Percentiles rank a stretch among this genome's conserved stretches.
phyloP scores from a whole-genome alignment of 73 alveolate species.

The Paramecium pentaurelia region DNA sequence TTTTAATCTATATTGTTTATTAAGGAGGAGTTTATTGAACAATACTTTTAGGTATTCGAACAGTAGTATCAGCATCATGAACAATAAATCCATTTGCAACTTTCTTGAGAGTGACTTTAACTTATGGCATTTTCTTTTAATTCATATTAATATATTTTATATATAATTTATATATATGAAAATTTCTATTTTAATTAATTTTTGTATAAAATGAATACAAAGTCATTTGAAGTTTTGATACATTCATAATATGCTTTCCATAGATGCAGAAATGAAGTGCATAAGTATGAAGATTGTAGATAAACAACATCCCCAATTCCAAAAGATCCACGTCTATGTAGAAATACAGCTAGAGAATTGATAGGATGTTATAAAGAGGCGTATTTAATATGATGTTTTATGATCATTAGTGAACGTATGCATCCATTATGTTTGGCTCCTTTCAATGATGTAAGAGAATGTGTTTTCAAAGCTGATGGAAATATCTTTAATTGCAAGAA shows the following conservation, averaged over 20 bases:
- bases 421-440: constrained; percentile 60
- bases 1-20: not conserved
- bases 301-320: constrained; percentile 55
- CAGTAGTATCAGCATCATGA: not conserved
- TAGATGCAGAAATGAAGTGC: constrained; percentile 53
- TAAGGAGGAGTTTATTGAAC: not conserved
- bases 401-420: constrained; percentile 45
- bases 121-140: not conserved
- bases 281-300: constrained; percentile 59
- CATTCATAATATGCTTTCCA: constrained; percentile 64
- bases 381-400: not conserved
- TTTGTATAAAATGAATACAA: constrained; percentile 25
- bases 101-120: not conserved
- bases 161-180: not conserved
- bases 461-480: constrained; percentile 63
- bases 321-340: constrained; percentile 49
- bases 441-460: constrained; percentile 60
- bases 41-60: not conserved
- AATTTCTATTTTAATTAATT: not conserved
- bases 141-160: not conserved
- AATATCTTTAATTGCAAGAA: constrained; percentile 52
- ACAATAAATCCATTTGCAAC: not conserved
- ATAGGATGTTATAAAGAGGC: constrained; percentile 64
- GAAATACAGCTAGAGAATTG: constrained; percentile 34
- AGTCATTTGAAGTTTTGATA: constrained; percentile 54